A percentile compares a stretch with the other conserved stretches of the same genome.
Conservation (phyloP, 352 stramenopile genomes). For the Phytopythium boreale region DNA sequence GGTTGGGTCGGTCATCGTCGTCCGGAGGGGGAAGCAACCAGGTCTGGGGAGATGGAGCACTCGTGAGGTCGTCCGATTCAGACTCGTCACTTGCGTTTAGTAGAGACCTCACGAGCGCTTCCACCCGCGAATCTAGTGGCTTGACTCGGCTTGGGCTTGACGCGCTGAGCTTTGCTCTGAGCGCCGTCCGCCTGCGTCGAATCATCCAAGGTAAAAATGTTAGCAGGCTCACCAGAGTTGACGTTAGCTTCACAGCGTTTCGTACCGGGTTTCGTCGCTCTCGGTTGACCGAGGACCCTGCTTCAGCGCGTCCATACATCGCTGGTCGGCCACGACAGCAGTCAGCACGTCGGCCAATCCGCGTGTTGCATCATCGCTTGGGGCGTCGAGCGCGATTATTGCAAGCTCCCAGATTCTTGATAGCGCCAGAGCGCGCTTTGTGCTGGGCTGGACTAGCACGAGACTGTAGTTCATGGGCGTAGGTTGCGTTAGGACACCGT, state of each 20-base stretch:
- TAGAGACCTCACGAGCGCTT: neutral
- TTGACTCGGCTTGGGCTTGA: neutral
- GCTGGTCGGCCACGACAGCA: neutral
- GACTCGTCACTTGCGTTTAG: neutral
- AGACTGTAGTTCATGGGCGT: neutral
- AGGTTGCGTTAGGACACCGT: neutral
- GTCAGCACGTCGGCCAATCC: neutral
- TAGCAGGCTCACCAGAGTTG: too few relatives aligned
- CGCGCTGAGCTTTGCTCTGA: neutral
- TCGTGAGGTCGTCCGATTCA: neutral
- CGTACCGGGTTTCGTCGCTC: neutral
- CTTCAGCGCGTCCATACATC: neutral
- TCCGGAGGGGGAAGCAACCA: slow-evolving; percentile 3
- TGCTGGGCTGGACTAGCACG: neutral
- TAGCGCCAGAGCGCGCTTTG: neutral
- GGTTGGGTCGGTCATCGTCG: neutral
- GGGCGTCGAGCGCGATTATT: neutral
- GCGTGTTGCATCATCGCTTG: neutral
- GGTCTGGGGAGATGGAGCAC: neutral
- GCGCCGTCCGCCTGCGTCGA: neutral
- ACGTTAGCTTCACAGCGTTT: neutral
- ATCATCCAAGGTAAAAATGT: neutral
- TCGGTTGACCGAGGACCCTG: neutral
- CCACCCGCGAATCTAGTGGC: neutral
- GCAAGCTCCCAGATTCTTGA: slow-evolving; percentile 3